Evolutionary conservation across 1,284 basidiomycete genomes (phyloP).

Genomic region (Naganishia sp.): DNA sequence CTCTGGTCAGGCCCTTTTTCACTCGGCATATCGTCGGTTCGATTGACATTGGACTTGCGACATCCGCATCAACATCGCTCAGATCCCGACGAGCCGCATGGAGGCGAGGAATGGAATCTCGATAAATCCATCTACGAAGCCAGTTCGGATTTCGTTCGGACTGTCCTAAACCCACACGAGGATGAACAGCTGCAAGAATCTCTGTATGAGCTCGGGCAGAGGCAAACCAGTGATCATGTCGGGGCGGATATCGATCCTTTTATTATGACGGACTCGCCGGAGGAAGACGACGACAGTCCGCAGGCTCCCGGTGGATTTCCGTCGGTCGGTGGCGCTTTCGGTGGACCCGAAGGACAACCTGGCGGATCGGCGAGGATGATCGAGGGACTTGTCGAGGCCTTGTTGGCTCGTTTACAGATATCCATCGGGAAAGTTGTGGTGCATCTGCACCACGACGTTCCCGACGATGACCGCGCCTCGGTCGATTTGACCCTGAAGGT

Average conservation of each 20-base stretch:
- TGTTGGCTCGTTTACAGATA: constrained; percentile 79
- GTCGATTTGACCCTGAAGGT: constrained; percentile 48
- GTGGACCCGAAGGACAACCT: background rate
- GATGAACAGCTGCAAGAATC: constrained; percentile 47
- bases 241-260: constrained; percentile 10
- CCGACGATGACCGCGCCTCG: constrained; percentile 2
- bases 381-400: constrained; percentile 75
- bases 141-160: constrained; percentile 48
- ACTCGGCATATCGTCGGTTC: constrained; percentile 65
- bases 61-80: constrained; percentile 63
- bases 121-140: constrained; percentile 61
- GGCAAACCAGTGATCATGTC: constrained; percentile 36
- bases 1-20: constrained; percentile 49
- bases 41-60: constrained; percentile 65
- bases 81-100: constrained; percentile 74
- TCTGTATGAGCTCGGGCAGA: constrained; percentile 46
- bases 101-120: constrained; percentile 73
- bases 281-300: constrained; percentile 49
- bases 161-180: constrained; percentile 28
- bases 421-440: constrained; percentile 69
- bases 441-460: constrained; percentile 38
- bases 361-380: constrained; percentile 52
- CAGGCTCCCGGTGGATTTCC: constrained; percentile 32
- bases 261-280: constrained; percentile 34
- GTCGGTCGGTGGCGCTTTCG: background rate